These are phyloP conservation scores for Penicillium carneum DNA, from an alignment of 2,329 filamentous ascomycete species.

Conservation along the genomic window DNA sequence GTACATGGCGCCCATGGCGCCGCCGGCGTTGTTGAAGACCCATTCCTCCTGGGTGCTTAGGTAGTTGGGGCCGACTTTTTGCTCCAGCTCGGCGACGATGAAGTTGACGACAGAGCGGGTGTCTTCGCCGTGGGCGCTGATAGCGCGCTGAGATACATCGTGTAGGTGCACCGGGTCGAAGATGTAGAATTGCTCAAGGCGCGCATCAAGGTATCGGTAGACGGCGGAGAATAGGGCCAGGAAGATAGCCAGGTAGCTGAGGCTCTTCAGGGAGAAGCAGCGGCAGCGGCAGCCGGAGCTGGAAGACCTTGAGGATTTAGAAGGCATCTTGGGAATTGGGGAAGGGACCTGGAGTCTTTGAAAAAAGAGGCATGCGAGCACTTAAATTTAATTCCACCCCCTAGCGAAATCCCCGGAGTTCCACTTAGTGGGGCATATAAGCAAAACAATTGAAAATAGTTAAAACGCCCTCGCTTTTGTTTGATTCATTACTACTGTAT, in stretches of 20 bases:
- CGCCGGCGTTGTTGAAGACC: conserved; percentile 91
- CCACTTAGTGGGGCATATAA: conserved; percentile 24
- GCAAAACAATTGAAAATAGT: conserved; percentile 11
- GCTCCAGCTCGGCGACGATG: conserved; percentile 73
- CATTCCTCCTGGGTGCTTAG: conserved; percentile 79
- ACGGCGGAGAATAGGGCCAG: conserved; percentile 47
- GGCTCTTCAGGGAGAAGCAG: conserved; percentile 40
- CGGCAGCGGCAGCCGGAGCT: conserved; percentile 33
- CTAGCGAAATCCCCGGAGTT: conserved; percentile 30
- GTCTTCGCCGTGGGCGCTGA: conserved; percentile 75
- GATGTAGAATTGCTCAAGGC: conserved; percentile 69
- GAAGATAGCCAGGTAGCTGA: conserved; percentile 45
- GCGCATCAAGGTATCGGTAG: conserved; percentile 49
- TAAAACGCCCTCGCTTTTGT: conserved; percentile 6
- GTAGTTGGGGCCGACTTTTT: conserved; percentile 57
- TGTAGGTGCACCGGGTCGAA: conserved; percentile 74
- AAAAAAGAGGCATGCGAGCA: conserved; percentile 13
- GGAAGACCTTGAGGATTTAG: conserved; percentile 36
- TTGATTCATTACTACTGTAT: background rate
- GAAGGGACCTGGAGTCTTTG: background rate
- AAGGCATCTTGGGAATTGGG: conserved; percentile 31
- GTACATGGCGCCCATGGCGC: conserved; percentile 91
- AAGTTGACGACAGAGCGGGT: conserved; percentile 72
- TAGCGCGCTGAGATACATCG: conserved; percentile 69
- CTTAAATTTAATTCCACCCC: conserved; percentile 25